Base-by-base conservation (phyloP, 2,329 filamentous ascomycete species). In the Nigrospora osmanthi region DNA sequence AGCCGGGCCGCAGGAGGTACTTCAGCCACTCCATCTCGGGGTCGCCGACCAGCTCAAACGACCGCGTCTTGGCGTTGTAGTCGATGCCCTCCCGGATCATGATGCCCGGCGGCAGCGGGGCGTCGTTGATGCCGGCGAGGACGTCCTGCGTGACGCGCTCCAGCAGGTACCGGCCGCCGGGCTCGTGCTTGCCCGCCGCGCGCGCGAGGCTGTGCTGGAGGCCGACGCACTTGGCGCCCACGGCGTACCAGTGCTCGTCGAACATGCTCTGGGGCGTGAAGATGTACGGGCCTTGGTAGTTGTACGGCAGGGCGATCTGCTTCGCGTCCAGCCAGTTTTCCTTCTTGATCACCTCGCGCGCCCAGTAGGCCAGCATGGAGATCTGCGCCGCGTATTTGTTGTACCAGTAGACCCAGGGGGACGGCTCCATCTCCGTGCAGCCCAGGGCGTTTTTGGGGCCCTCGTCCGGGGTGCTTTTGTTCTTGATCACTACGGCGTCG, bases 21-120 rank as follows among this genome's bases (percentile, higher is more conserved):
- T 53, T 50, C 34, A 68, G 50, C 61, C 62, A 65, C 16, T 52
- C 43, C n/a, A 62, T 44, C 32, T 67, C 65, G 9, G 54, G 47
- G 30, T 52, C 49, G 37, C 52, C 49, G 13, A 64, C 31, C 1
- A 46, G 45, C 7, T 51, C 46, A 7, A 38, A 41, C 12, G 40
- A 32, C n/a, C 32, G n/a, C 14, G n/a, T 15, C 11, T 30, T 13
- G 7, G 37, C 19, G 17, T 6, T 11, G 9, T 17, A 28, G 6
- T 32, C 15, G 16, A 44, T n/a, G 2, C 39, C 23, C 9, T 45
- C 36, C 6, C 38, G 36, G 11, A 48, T 42, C 11, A 47, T 46
- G 6, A 49, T 19, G 14, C 34, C 42, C 16, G 16, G 6, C 6
- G 40, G 48, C 46, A n/a, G 40, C 28, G 2, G 35, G 4, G 12